Base-by-base conservation (phyloP, 169 alveolate species). In the Eimeria necatrix region DNA sequence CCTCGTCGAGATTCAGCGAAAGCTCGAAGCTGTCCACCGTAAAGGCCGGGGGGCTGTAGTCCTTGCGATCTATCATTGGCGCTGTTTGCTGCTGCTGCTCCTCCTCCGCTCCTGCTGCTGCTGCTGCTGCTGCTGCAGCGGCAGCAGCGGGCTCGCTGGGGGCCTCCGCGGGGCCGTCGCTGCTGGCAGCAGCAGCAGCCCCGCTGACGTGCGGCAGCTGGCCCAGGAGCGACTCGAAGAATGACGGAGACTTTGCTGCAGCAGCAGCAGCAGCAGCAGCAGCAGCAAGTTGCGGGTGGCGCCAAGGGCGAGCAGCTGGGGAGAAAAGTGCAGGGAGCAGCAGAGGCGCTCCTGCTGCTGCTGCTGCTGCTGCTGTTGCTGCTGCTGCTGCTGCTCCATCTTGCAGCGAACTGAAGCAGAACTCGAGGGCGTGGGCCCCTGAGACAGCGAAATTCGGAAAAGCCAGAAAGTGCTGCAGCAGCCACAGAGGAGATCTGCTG, bases 1-100 rank as follows among this genome's bases (percentile, higher is more conserved):
- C 94, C 51, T 97, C 98, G 64, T 95, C 95, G 2, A 98, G 95
- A 56, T 96, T 95, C 22, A 98, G 96, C 46, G 94, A 95, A 22
- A 98, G 94, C 70, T 88, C 95, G 59, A 96, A 97, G 70, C 86
- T 88, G 32, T 97, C 97, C 53, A 98, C 95, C 70, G 91, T 90
- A 81, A 96, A 98, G 48, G 94, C 97, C 74, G 98, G 97, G 41
- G 98, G 98, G 94, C 91, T 95, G 95, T 97, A 97, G 80, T 96
- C 98, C 18, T 46, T 48, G 46, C 93, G 93, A 8, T 49, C 7
- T 59, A 8, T 32, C 16, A 4, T 8, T 24, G 46, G 7, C 16
- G 9, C 4, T 60, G 5, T 24, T 60, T 6, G 22, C 16, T 4
- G 71, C 71, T 18, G 22, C 81, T 22, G 81, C 52, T 3, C 46